Conservation (phyloP, 2,329 filamentous ascomycete species). For the Epichloe bromicola region DNA sequence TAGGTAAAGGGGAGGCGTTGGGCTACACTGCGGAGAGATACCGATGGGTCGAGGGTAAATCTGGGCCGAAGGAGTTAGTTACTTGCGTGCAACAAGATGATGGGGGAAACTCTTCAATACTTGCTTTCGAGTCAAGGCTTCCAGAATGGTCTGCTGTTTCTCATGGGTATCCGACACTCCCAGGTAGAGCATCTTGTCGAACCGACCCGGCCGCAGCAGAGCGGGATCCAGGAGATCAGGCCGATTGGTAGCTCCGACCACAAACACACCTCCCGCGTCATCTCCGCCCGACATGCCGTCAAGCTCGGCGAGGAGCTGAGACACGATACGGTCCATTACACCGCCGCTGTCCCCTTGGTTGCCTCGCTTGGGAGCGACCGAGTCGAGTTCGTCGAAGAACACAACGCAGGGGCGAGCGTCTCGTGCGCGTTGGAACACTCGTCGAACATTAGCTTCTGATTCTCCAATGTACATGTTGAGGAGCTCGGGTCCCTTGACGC, state of each 20-base stretch:
- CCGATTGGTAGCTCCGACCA: conserved; percentile 90
- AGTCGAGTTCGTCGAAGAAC: conserved; percentile 89
- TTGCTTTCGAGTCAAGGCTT: conserved; percentile 87
- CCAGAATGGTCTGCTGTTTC: conserved; percentile 87
- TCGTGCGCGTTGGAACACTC: conserved; percentile 76
- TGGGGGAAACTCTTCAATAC: conserved; percentile 19
- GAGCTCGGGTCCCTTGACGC: conserved; percentile 80
- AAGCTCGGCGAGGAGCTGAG: conserved; percentile 83
- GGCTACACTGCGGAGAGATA: conserved; percentile 65
- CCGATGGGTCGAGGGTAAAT: conserved; percentile 69
- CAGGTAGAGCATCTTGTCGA: conserved; percentile 97
- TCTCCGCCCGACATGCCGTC: conserved; percentile 96
- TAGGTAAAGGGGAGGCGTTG: conserved; percentile 82
- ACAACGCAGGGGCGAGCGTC: conserved; percentile 82
- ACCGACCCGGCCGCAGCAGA: conserved; percentile 74
- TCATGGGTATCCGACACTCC: conserved; percentile 94
- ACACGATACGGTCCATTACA: conserved; percentile 97
- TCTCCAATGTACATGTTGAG: conserved; percentile 96
- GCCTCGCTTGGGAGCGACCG: conserved; percentile 87
- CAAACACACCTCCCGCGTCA: conserved; percentile 79
- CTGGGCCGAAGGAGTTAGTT: conserved; percentile 26
- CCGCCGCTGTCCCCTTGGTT: conserved; percentile 96
- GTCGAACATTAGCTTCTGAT: conserved; percentile 79
- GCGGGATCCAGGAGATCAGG: conserved; percentile 89
- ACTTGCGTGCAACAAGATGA: background rate